phyloP scores from a whole-genome alignment of 345 rosid species.

The Acer yangbiense region DNA sequence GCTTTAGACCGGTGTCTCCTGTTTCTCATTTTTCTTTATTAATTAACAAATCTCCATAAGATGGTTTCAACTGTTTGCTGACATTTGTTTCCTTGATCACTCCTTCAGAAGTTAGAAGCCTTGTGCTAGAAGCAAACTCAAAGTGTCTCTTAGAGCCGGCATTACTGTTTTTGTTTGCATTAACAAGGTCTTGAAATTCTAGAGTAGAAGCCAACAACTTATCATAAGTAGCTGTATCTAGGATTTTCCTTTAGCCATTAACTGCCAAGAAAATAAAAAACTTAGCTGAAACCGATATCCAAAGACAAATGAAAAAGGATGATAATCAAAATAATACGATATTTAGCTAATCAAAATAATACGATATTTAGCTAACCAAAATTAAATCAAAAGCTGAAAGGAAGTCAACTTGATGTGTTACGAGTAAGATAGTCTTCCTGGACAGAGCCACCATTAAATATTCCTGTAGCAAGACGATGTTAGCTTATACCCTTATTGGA shows the following conservation, averaged over 20 bases:
- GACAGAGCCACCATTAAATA: slow-evolving; percentile 47
- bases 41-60: slow-evolving; percentile 42
- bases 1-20: slow-evolving; percentile 52
- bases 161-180: slow-evolving; percentile 36
- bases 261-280: slow-evolving; percentile 30
- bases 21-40: slow-evolving; percentile 53
- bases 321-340: not conserved
- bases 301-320: not conserved
- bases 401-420: slow-evolving; percentile 62
- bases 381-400: slow-evolving; percentile 48
- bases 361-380: slow-evolving; percentile 36
- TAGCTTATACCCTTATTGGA: not conserved
- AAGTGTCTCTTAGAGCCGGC: slow-evolving; percentile 19
- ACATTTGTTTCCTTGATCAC: slow-evolving; percentile 30
- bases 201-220: slow-evolving; percentile 37
- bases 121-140: not conserved
- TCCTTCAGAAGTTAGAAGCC: slow-evolving; percentile 11
- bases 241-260: slow-evolving; percentile 44
- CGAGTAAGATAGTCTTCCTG: slow-evolving; percentile 52
- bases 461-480: slow-evolving; percentile 34
- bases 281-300: too few relatives aligned
- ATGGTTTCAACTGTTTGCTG: slow-evolving; percentile 3
- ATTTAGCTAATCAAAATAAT: slow-evolving; percentile 8
- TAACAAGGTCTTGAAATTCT: slow-evolving; percentile 52
- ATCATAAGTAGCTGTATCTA: slow-evolving; percentile 37